Evolutionary conservation across 306 rosid genomes (phyloP).

Genomic region (Glycine soja): DNA sequence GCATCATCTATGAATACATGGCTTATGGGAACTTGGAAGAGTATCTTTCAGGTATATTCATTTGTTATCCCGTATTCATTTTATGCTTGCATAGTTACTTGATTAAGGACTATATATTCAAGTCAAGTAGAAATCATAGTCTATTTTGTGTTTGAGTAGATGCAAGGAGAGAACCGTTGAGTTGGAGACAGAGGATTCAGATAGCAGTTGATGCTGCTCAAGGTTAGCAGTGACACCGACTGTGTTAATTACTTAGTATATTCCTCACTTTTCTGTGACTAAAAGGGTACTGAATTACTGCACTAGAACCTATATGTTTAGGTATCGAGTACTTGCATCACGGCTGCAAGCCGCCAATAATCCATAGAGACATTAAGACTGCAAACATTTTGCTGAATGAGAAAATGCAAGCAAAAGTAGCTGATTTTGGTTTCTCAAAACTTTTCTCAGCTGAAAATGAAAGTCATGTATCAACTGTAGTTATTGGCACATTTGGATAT

Average conservation of each 20-base stretch:
- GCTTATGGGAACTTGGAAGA: slow-evolving; percentile 42
- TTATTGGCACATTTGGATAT: slow-evolving; percentile 47
- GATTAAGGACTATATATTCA: not conserved
- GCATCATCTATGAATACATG: slow-evolving; percentile 48
- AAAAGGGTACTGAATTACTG: slow-evolving; percentile 14
- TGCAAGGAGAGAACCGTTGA: slow-evolving; percentile 36
- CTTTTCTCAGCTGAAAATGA: slow-evolving; percentile 36
- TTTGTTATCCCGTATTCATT: not conserved
- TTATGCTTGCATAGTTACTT: slow-evolving; percentile 8
- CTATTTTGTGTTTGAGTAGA: slow-evolving; percentile 21
- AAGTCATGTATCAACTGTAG: slow-evolving; percentile 42
- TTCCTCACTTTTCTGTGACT: slow-evolving; percentile 19
- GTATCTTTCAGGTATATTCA: slow-evolving; percentile 42
- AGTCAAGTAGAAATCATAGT: not conserved
- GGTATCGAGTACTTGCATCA: slow-evolving; percentile 48
- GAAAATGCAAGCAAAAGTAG: slow-evolving; percentile 46
- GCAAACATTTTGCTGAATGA: slow-evolving; percentile 48
- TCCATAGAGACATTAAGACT: slow-evolving; percentile 51
- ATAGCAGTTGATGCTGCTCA: slow-evolving; percentile 50
- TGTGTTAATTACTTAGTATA: not conserved
- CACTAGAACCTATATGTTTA: slow-evolving; percentile 12
- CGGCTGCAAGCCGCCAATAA: slow-evolving; percentile 52
- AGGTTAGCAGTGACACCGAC: slow-evolving; percentile 38
- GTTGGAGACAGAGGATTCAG: slow-evolving; percentile 47
- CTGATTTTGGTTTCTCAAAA: slow-evolving; percentile 49